Percentiles rank a stretch among this genome's conserved stretches.
Conservation (phyloP, 1,139 yeast species). For the Debaryomycetaceae sp. region DNA sequence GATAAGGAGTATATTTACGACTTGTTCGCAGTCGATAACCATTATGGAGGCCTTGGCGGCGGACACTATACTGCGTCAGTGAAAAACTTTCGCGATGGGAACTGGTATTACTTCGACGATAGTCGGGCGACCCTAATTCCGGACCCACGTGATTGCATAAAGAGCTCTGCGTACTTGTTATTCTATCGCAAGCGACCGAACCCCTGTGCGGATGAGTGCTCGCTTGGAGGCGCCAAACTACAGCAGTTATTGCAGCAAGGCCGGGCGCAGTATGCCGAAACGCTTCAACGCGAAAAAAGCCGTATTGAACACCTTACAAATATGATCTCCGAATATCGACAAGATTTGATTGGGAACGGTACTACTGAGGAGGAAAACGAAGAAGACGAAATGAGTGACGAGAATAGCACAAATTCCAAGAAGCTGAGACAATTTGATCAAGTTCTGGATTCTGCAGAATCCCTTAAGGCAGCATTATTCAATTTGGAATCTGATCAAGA, state of each 20-base stretch:
- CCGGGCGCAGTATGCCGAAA: slow-evolving; percentile 4
- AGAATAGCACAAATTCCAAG: slow-evolving; percentile 4
- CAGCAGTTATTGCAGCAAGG: slow-evolving; percentile 7
- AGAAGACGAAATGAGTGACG: slow-evolving; percentile 6
- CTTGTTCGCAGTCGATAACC: slow-evolving; percentile 87
- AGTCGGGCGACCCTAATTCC: slow-evolving; percentile 54
- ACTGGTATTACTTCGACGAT: slow-evolving; percentile 91
- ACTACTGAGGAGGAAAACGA: slow-evolving; percentile 3
- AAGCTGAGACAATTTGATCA: slow-evolving; percentile 3
- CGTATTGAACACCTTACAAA: slow-evolving; percentile 11
- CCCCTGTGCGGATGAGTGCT: slow-evolving; percentile 1
- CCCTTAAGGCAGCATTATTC: slow-evolving; percentile 5
- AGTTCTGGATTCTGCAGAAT: not conserved
- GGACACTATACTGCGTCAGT: slow-evolving; percentile 94
- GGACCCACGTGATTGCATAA: slow-evolving; percentile 52
- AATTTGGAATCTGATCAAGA: slow-evolving; percentile 9
- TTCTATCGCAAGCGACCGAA: slow-evolving; percentile 59
- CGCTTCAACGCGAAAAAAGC: slow-evolving; percentile 5
- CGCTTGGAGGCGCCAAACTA: slow-evolving; percentile 28
- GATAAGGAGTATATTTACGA: slow-evolving; percentile 49
- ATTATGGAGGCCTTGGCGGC: slow-evolving; percentile 93
- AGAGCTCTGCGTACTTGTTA: slow-evolving; percentile 78
- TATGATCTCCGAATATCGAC: slow-evolving; percentile 10
- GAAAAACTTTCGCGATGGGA: slow-evolving; percentile 61
- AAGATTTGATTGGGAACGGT: slow-evolving; percentile 2